These are phyloP conservation scores for Nigrospora osmanthi DNA, from an alignment of 2,329 filamentous ascomycete genomes.

Conservation along the genomic window DNA sequence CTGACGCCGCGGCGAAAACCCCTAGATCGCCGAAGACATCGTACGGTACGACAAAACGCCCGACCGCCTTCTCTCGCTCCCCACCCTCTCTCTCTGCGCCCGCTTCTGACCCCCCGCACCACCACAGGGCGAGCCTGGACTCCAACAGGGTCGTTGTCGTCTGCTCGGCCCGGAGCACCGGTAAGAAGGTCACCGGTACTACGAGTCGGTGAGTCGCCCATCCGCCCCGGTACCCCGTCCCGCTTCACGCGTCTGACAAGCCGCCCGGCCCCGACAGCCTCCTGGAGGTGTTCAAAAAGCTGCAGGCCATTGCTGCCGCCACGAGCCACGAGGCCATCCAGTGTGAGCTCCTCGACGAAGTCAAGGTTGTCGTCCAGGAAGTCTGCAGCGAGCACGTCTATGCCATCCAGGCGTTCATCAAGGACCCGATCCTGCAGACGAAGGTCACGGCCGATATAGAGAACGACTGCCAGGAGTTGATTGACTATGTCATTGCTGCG, in stretches of 20 bases:
- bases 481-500: slow-evolving; percentile 61
- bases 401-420: slow-evolving; percentile 59
- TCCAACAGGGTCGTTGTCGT: slow-evolving; percentile 80
- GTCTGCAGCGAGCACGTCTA: slow-evolving; percentile 76
- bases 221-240: neutral
- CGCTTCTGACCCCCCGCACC: slow-evolving; percentile 8
- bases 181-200: slow-evolving; percentile 89
- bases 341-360: slow-evolving; percentile 50
- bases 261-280: slow-evolving; percentile 30
- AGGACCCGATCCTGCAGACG: slow-evolving; percentile 45
- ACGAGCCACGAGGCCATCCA: slow-evolving; percentile 45
- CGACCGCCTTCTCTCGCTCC: neutral
- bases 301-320: slow-evolving; percentile 44
- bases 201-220: slow-evolving; percentile 72
- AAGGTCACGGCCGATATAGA: slow-evolving; percentile 60
- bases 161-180: slow-evolving; percentile 89
- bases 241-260: slow-evolving; percentile 4
- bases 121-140: slow-evolving; percentile 47
- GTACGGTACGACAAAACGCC: slow-evolving; percentile 40
- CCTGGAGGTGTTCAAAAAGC: slow-evolving; percentile 50
- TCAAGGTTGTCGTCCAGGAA: slow-evolving; percentile 67
- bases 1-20: slow-evolving; percentile 4
- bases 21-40: slow-evolving; percentile 59
- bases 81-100: slow-evolving; percentile 1
- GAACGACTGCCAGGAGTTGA: slow-evolving; percentile 71